phyloP scores from a whole-genome alignment of 768 basidiomycete species.

The Boletus coccyginus region DNA sequence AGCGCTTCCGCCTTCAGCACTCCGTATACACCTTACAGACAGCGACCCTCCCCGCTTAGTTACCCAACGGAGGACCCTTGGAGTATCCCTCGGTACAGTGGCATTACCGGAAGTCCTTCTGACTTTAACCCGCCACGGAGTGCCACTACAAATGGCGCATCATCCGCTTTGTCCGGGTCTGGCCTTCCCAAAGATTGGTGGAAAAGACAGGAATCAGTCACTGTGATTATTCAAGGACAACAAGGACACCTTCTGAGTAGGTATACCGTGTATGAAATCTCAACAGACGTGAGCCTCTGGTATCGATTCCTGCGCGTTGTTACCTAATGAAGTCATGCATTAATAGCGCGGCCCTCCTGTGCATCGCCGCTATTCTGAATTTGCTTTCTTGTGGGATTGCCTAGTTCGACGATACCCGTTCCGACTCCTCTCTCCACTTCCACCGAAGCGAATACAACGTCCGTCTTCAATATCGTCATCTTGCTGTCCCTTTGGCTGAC shows the following conservation, averaged over 20 bases:
- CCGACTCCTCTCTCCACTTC: conserved; percentile 80
- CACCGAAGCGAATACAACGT: conserved; percentile 93
- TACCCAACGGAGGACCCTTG: conserved; percentile 71
- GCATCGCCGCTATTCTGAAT: conserved; percentile 89
- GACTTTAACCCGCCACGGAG: conserved; percentile 26
- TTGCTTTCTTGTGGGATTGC: conserved; percentile 86
- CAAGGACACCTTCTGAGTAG: conserved; percentile 92
- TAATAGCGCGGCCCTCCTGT: conserved; percentile 65
- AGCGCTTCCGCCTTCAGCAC: conserved; percentile 51
- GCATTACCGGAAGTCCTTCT: conserved; percentile 31
- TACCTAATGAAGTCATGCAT: conserved; percentile 9
- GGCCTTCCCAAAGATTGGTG: conserved; percentile 84
- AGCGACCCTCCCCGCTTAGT: conserved; percentile 46
- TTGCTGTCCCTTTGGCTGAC: conserved; percentile 4
- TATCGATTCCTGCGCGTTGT: conserved; percentile 2
- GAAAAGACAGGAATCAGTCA: conserved; percentile 73
- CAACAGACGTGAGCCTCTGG: conserved; percentile 61
- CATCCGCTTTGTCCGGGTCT: conserved; percentile 64
- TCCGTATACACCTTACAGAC: conserved; percentile 40
- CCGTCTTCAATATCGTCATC: conserved; percentile 31
- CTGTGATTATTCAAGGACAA: conserved; percentile 75
- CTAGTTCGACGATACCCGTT: conserved; percentile 89
- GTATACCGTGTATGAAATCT: conserved; percentile 80
- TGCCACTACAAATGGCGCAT: conserved; percentile 38
- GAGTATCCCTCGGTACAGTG: conserved; percentile 40